Percentiles rank a stretch among this genome's conserved stretches.
Conservation (phyloP, 371 early-diverging fungal species). For the Fennellomyces sp. region DNA sequence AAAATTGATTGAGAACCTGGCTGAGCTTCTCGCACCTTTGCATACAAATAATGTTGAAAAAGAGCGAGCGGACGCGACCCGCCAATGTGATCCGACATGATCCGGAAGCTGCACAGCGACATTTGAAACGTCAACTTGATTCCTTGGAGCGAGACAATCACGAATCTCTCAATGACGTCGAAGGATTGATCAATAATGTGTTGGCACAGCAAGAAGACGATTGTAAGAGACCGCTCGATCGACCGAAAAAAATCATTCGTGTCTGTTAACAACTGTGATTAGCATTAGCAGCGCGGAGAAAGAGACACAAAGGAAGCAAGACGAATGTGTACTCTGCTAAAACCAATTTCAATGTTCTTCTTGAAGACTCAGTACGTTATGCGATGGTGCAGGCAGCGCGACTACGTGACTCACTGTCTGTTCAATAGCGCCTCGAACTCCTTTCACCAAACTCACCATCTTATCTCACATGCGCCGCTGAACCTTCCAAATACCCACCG, state of each 20-base stretch:
- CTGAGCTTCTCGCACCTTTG: neutral
- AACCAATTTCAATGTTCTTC: constrained; percentile 53
- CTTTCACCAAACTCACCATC: constrained; percentile 38
- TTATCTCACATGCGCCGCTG: constrained; percentile 58
- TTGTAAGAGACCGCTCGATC: no score
- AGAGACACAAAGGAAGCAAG: constrained; percentile 26
- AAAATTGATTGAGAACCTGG: no score
- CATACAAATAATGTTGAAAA: neutral
- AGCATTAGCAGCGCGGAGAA: constrained; percentile 15
- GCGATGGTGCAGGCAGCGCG: no score
- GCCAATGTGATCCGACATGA: constrained; percentile 19
- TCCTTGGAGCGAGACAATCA: constrained; percentile 70
- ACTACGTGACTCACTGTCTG: no score
- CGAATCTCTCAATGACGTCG: constrained; percentile 57
- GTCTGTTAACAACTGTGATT: neutral
- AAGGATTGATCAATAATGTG: constrained; percentile 56
- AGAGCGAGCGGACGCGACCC: neutral
- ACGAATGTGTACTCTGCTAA: constrained; percentile 47
- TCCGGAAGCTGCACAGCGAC: constrained; percentile 47
- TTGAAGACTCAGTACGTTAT: constrained; percentile 56
- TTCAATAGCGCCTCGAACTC: constrained; percentile 20
- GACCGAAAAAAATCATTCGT: no score
- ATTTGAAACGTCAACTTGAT: constrained; percentile 61
- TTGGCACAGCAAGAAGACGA: constrained; percentile 44
- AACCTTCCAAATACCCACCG: constrained; percentile 60